Conservation (phyloP, 306 rosid genomes). For the Lithocarpus polystachyus region DNA sequence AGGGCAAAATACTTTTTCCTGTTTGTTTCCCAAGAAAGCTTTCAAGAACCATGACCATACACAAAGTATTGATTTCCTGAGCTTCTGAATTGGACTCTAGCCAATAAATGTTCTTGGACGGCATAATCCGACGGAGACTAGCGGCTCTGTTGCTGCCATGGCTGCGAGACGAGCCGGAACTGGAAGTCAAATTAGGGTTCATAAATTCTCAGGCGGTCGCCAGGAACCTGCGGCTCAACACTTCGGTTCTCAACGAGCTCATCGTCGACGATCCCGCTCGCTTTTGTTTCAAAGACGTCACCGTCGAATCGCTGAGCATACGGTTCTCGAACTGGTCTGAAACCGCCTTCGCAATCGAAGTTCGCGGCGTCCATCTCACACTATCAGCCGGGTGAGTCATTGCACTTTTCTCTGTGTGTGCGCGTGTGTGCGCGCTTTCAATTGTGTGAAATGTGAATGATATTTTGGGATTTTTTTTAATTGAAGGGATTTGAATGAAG, state of each 20-base stretch:
- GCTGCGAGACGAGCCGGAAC: constrained; percentile 62
- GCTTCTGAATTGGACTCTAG: not conserved
- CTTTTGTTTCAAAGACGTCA: constrained; percentile 48
- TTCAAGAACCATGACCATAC: not conserved
- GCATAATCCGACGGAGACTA: constrained; percentile 49
- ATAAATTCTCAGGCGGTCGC: constrained; percentile 45
- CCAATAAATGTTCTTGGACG: constrained; percentile 42
- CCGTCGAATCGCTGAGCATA: constrained; percentile 49
- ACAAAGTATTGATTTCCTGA: not conserved
- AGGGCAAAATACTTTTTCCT: not conserved
- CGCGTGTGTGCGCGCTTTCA: not conserved
- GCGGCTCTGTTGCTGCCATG: constrained; percentile 75
- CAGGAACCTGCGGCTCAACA: constrained; percentile 51
- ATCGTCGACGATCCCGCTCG: constrained; percentile 45
- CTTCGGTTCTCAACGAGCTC: constrained; percentile 51
- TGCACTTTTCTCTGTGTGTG: not conserved
- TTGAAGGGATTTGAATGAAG: constrained; percentile 51
- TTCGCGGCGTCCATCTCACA: constrained; percentile 54
- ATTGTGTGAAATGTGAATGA: constrained; percentile 4
- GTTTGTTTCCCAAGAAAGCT: constrained; percentile 9
- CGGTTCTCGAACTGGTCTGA: constrained; percentile 65
- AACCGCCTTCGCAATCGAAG: constrained; percentile 57
- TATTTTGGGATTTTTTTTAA: constrained; percentile 12
- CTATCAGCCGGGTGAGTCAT: constrained; percentile 47
- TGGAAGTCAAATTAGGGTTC: constrained; percentile 59